These are phyloP conservation scores for Scheffersomyces titani DNA, from an alignment of 1,139 yeast species.

Conservation along the genomic window DNA sequence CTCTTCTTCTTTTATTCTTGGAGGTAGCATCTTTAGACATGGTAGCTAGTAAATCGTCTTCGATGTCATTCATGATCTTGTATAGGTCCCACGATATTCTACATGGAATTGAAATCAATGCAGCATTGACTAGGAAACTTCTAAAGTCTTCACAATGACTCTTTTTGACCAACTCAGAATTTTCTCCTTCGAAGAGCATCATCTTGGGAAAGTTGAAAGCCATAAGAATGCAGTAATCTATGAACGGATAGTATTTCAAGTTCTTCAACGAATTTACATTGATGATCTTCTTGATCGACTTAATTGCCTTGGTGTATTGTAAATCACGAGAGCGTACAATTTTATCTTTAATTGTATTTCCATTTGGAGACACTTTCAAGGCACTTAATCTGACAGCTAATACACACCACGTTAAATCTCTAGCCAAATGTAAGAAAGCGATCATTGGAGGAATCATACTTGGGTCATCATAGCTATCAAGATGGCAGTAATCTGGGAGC, in stretches of 20 bases:
- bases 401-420: constrained; percentile 20
- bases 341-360: constrained; percentile 9
- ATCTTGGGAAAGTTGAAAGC: constrained; percentile 21
- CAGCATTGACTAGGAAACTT: constrained; percentile 10
- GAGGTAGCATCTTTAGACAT: constrained; percentile 2
- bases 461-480: constrained; percentile 7
- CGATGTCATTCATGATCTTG: constrained; percentile 13
- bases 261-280: constrained; percentile 9
- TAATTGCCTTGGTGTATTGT: constrained; percentile 17
- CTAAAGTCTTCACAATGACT: constrained; percentile 12
- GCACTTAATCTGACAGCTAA: constrained; percentile 19
- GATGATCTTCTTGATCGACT: constrained; percentile 12
- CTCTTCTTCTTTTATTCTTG: neutral
- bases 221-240: constrained; percentile 20
- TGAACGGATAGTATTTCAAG: constrained; percentile 16
- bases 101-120: constrained; percentile 15
- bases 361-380: constrained; percentile 7
- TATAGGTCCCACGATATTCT: constrained; percentile 18
- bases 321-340: constrained; percentile 15
- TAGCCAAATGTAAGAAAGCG: constrained; percentile 15
- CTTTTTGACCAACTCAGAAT: constrained; percentile 7
- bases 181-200: constrained; percentile 14
- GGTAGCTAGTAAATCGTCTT: constrained; percentile 4
- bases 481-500: constrained; percentile 17
- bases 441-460: constrained; percentile 14